Percentiles rank a stretch among this genome's conserved stretches.
These are phyloP conservation scores for Conringia planisiliqua DNA, from an alignment of 345 rosid genomes.

Conservation along the genomic window DNA sequence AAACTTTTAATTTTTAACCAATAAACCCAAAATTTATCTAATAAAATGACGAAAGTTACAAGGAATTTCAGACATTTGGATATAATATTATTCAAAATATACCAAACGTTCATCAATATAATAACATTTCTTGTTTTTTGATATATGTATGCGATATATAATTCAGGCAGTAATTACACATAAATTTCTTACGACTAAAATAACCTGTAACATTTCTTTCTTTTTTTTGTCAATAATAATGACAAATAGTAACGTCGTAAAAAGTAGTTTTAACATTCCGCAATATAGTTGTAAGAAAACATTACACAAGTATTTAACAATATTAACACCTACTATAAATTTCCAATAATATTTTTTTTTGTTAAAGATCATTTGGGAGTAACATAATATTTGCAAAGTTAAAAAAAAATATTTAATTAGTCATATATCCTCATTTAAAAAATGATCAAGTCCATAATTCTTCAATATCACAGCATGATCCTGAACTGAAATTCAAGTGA, in stretches of 20 bases:
- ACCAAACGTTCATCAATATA: not conserved
- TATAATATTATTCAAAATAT: not conserved
- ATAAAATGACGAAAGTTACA: not conserved
- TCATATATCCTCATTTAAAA: not conserved
- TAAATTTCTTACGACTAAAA: not conserved
- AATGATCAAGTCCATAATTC: not conserved
- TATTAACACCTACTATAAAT: not conserved
- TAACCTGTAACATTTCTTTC: not conserved
- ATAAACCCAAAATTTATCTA: not conserved
- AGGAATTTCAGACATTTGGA: not conserved
- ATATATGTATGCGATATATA: not conserved
- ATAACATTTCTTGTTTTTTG: not conserved
- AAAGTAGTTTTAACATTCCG: not conserved
- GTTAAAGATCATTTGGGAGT: not conserved
- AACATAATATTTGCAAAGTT: not conserved
- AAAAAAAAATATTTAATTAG: not conserved
- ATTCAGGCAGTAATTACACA: not conserved
- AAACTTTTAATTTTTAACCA: not conserved
- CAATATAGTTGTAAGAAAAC: not conserved
- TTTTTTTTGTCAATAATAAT: not conserved
- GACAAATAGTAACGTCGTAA: not conserved
- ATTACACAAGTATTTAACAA: not conserved
- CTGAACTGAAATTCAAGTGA: conserved; percentile 4
- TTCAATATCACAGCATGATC: not conserved
- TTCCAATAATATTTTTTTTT: not conserved